Evolutionary conservation across 73 alveolate species (phyloP).

Genomic region (Paramecium primaurelia): DNA sequence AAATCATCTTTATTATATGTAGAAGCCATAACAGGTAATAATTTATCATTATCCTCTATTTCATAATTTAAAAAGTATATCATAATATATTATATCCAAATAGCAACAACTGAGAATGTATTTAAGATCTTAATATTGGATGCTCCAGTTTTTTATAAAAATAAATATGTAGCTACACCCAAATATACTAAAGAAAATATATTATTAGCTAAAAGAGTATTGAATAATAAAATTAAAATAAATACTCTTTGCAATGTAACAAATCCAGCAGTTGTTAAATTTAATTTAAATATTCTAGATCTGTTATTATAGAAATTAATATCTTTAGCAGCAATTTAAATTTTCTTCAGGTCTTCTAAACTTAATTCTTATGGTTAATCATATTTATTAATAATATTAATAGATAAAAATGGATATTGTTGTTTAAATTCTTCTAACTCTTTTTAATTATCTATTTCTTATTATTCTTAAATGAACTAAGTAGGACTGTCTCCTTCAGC

Average conservation of each 20-base stretch:
- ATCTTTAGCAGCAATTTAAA: neutral
- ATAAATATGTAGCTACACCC: neutral
- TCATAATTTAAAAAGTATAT: neutral
- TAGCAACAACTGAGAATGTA: slow-evolving; percentile 37
- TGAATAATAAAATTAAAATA: neutral
- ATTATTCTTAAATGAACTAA: neutral
- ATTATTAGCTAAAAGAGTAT: slow-evolving; percentile 6
- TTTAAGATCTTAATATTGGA: neutral
- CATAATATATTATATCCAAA: slow-evolving; percentile 7
- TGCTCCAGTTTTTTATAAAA: neutral
- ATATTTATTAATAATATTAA: neutral
- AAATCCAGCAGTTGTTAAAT: slow-evolving; percentile 2
- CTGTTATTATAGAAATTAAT: neutral
- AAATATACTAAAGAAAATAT: slow-evolving; percentile 26
- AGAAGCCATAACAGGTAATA: neutral
- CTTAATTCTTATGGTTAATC: neutral
- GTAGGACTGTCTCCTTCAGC: neutral
- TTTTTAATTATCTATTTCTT: neutral
- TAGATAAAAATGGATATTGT: neutral
- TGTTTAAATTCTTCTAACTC: neutral
- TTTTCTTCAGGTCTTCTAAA: neutral
- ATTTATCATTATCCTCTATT: neutral
- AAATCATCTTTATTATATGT: neutral
- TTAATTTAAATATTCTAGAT: neutral
- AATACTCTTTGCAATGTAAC: neutral